Conservation (phyloP, 805 yeast genomes). For the Millerago galiae region DNA sequence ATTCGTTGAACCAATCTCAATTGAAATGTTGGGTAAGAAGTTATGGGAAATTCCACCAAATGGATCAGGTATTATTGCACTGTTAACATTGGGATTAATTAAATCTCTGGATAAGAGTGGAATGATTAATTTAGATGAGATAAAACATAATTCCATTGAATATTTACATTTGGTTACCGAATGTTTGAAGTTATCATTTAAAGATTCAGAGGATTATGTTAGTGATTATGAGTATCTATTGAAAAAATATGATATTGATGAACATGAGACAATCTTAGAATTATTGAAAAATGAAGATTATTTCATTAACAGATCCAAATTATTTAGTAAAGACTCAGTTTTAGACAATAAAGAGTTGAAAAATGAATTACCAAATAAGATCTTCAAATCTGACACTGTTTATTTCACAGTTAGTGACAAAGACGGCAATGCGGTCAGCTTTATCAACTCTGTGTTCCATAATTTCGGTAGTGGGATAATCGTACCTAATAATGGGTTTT, state of each 20-base stretch:
- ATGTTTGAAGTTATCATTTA: constrained; percentile 63
- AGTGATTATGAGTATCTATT: constrained; percentile 48
- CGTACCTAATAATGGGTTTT: constrained; percentile 60
- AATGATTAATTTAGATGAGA: constrained; percentile 32
- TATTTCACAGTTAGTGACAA: constrained; percentile 59
- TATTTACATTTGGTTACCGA: constrained; percentile 68
- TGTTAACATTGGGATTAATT: constrained; percentile 62
- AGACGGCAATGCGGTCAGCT: constrained; percentile 76
- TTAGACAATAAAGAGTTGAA: constrained; percentile 36
- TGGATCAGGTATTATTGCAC: constrained; percentile 75
- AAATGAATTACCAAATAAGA: constrained; percentile 48
- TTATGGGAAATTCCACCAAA: constrained; percentile 85
- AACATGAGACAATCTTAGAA: constrained; percentile 29
- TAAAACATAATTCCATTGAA: constrained; percentile 62
- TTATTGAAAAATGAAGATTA: constrained; percentile 41
- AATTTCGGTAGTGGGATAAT: constrained; percentile 67
- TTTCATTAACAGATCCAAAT: constrained; percentile 41
- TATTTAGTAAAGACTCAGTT: constrained; percentile 35
- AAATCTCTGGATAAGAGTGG: constrained; percentile 44
- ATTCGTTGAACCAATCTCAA: constrained; percentile 56
- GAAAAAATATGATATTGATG: constrained; percentile 26
- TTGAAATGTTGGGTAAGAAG: constrained; percentile 44
- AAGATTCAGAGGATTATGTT: constrained; percentile 69
- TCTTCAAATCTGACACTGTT: constrained; percentile 61
- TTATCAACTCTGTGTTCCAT: constrained; percentile 68